Evolutionary conservation across 768 basidiomycete genomes (phyloP).

Genomic region (Grammothele lineata): DNA sequence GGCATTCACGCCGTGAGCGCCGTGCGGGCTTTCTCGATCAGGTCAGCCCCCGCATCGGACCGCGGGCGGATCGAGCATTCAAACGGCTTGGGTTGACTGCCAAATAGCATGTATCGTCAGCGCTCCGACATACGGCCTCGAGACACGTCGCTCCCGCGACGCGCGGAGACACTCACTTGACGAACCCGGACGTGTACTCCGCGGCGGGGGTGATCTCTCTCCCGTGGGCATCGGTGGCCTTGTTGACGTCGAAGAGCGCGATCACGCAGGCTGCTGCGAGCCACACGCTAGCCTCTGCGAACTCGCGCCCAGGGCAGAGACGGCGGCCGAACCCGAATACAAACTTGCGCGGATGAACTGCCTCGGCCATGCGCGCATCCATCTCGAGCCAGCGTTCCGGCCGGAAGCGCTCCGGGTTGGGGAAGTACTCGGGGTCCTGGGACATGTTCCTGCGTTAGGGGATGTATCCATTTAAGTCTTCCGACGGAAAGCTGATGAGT

Average conservation of each 20-base stretch:
- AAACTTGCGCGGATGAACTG: conserved; percentile 39
- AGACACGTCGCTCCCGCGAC: too few species aligned
- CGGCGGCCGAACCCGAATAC: conserved; percentile 57
- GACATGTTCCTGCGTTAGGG: conserved; percentile 25
- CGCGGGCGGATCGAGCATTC: conserved; percentile 43
- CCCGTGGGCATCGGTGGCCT: conserved; percentile 38
- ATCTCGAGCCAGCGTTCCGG: conserved; percentile 48
- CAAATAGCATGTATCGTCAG: too few species aligned
- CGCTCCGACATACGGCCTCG: too few species aligned
- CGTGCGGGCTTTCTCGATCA: conserved; percentile 15
- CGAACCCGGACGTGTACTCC: conserved; percentile 40
- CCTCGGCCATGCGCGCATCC: conserved; percentile 25
- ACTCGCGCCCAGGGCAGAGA: conserved; percentile 51
- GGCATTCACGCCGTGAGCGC: conserved; percentile 4
- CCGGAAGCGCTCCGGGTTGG: conserved; percentile 41
- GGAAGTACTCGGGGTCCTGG: conserved; percentile 28
- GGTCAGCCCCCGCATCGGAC: conserved; percentile 9
- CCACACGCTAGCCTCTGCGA: conserved; percentile 48
- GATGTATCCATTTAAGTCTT: neutral
- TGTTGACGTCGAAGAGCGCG: conserved; percentile 42
- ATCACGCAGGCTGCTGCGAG: conserved; percentile 40
- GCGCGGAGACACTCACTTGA: conserved; percentile 34
- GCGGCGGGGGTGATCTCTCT: conserved; percentile 34
- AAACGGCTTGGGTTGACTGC: conserved; percentile 51
- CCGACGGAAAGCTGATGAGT: neutral